These are phyloP conservation scores for Drosera spatulata DNA, from an alignment of 179 eudicot genomes.

Conservation along the genomic window DNA sequence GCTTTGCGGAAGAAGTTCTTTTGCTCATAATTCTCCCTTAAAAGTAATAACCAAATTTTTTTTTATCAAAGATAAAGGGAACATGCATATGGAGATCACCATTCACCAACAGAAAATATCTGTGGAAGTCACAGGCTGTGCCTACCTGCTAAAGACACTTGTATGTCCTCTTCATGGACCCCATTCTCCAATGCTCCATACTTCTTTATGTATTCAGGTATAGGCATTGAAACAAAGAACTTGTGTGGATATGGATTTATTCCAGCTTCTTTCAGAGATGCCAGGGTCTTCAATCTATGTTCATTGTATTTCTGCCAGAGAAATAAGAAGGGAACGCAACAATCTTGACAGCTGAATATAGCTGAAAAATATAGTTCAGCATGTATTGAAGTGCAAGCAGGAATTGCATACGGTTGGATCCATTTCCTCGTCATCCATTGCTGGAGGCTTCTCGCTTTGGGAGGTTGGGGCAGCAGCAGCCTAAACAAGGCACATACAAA, in stretches of 20 bases:
- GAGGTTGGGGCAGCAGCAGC: slow-evolving; percentile 34
- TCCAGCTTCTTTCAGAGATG: slow-evolving; percentile 57
- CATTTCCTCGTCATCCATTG: slow-evolving; percentile 84
- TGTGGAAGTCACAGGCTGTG: neutral
- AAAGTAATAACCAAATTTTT: slow-evolving; percentile 8
- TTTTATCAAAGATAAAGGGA: neutral
- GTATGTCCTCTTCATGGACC: slow-evolving; percentile 58
- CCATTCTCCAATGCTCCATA: slow-evolving; percentile 51
- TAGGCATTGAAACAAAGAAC: slow-evolving; percentile 41
- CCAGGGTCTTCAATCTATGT: slow-evolving; percentile 64
- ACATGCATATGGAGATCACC: neutral
- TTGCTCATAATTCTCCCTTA: slow-evolving; percentile 90
- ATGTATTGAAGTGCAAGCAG: neutral
- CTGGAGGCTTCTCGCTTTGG: slow-evolving; percentile 41
- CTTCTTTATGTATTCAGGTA: slow-evolving; percentile 47
- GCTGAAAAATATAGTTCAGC: neutral
- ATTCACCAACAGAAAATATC: neutral
- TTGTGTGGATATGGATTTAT: slow-evolving; percentile 91
- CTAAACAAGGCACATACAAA: slow-evolving; percentile 13
- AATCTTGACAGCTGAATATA: neutral
- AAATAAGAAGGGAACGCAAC: neutral
- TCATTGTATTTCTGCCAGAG: slow-evolving; percentile 83
- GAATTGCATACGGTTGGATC: slow-evolving; percentile 67
- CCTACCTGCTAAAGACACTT: slow-evolving; percentile 74
- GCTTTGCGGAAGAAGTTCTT: slow-evolving; percentile 72